Base-by-base conservation (phyloP, 441 rosid genomes). In the Jatropha podagrica region DNA sequence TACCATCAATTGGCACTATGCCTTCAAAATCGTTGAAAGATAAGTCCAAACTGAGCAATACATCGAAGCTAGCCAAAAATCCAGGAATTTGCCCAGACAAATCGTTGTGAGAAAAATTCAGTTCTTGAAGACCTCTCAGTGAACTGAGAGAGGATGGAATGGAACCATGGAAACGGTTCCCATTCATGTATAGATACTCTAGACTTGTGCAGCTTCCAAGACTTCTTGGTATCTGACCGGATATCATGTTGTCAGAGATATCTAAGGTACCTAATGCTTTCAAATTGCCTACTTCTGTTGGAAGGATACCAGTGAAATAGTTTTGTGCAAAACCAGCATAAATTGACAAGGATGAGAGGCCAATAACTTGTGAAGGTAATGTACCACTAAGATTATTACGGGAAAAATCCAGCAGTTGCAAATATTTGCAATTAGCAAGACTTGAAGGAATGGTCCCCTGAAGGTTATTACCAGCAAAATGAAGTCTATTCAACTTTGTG, bases 401-500 rank as follows among this genome's bases (percentile, higher is more conserved):
- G n/a, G 61, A 56, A n/a, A 56, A 56, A 20, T 56, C 61, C 7
- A 56, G n/a, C 18, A 5, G 9, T 8, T 7, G 27, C n/a, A 56
- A 20, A 56, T 20, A 9, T 20, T 10, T 56, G 58, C 61, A 56
- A 7, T 56, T n/a, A n/a, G 7, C 61, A 20, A 56, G n/a, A n/a
- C 23, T 17, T 8, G 61, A 56, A n/a, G 61, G 61, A 56, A 56
- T 56, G 18, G 61, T 69, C 26, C 90, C 89, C 32, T 69, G 80
- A 8, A 86, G 67, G 17, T 17, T 75, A 64, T 88, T 88, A 38
- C 5, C 9, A 0, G n/a, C 0, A 67, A 88, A 52, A 42, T 1
- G 0, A 0, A 82, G 38, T 9, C 14, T 40, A 14, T 63, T 51
- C 8, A 84, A 64, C n/a, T 41, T 5, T 51, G 80, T 75, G 40